Conservation (phyloP, 768 basidiomycete genomes). For the Suillus weaverae region DNA sequence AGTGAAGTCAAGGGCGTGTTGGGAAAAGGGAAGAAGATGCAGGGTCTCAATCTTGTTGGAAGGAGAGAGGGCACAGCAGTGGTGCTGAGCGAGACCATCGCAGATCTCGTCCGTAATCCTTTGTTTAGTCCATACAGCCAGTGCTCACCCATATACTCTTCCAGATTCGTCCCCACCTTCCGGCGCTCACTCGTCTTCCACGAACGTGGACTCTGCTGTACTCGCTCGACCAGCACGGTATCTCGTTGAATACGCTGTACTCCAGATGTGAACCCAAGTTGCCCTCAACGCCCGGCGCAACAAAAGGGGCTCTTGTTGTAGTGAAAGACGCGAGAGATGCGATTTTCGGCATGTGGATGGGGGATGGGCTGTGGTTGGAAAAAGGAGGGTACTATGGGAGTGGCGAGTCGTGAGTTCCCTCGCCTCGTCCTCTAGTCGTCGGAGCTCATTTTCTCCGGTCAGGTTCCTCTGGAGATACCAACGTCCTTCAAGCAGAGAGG, state of each 20-base stretch:
- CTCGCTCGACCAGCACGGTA: slow-evolving; percentile 93
- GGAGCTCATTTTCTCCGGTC: neutral
- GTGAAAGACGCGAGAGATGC: slow-evolving; percentile 62
- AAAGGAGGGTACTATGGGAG: slow-evolving; percentile 80
- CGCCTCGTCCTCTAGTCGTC: neutral
- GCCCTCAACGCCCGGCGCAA: slow-evolving; percentile 25
- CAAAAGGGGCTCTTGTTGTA: slow-evolving; percentile 57
- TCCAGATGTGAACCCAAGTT: slow-evolving; percentile 49
- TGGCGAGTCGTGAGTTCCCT: slow-evolving; percentile 70
- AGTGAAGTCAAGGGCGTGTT: slow-evolving; percentile 50
- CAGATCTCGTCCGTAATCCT: slow-evolving; percentile 51
- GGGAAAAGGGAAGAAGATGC: slow-evolving; percentile 23
- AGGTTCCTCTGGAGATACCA: slow-evolving; percentile 80
- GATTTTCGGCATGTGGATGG: slow-evolving; percentile 82
- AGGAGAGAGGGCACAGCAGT: slow-evolving; percentile 53
- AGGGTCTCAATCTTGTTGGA: slow-evolving; percentile 52
- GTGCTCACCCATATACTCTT: neutral
- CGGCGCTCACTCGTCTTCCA: slow-evolving; percentile 71
- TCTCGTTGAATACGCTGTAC: slow-evolving; percentile 89
- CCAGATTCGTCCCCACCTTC: slow-evolving; percentile 71
- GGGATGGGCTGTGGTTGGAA: slow-evolving; percentile 63
- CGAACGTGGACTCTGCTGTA: slow-evolving; percentile 78
- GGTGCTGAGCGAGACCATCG: slow-evolving; percentile 54
- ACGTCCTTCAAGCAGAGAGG: slow-evolving; percentile 24
- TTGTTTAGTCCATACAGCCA: neutral